Conservation (phyloP, 2,329 filamentous ascomycete species). For the Simplicillium sp. region DNA sequence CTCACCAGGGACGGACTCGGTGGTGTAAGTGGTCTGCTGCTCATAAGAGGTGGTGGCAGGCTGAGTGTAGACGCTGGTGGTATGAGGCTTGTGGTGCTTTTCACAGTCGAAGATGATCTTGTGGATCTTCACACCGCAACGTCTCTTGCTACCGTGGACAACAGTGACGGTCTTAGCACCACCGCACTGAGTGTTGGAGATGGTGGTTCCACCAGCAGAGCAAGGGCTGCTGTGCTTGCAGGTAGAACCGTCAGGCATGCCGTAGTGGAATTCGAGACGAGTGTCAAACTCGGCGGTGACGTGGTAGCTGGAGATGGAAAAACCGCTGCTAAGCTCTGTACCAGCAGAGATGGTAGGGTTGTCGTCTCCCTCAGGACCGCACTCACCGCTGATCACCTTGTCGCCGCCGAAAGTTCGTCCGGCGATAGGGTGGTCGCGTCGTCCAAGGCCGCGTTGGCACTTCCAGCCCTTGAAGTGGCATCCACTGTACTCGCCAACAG, state of each 20-base stretch:
- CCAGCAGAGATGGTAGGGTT: constrained; percentile 23
- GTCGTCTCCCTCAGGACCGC: constrained; percentile 23
- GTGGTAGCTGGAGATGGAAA: constrained; percentile 69
- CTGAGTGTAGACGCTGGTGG: constrained; percentile 6
- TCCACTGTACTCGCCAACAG: constrained; percentile 57
- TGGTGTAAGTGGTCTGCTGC: constrained; percentile 2
- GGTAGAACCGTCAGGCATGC: constrained; percentile 69
- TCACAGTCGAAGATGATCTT: constrained; percentile 68
- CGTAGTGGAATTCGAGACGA: constrained; percentile 77
- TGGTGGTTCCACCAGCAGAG: constrained; percentile 54
- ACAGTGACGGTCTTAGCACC: constrained; percentile 77
- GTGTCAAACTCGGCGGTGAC: constrained; percentile 66
- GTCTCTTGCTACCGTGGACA: constrained; percentile 42
- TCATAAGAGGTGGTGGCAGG: constrained; percentile 11
- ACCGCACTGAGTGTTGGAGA: constrained; percentile 85
- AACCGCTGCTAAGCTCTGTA: constrained; percentile 32
- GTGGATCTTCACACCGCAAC: constrained; percentile 69
- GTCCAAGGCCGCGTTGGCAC: constrained; percentile 50
- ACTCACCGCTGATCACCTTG: constrained; percentile 53
- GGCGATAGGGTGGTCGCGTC: constrained; percentile 43
- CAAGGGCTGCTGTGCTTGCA: constrained; percentile 74
- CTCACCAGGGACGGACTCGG: constrained; percentile 9
- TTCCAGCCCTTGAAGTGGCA: constrained; percentile 67
- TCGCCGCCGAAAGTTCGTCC: constrained; percentile 40
- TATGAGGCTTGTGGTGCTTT: constrained; percentile 14